A percentile compares a stretch with the other conserved stretches of the same genome.
phyloP scores from a whole-genome alignment of 768 basidiomycete genomes.

The Pleurotus tuoliensis region DNA sequence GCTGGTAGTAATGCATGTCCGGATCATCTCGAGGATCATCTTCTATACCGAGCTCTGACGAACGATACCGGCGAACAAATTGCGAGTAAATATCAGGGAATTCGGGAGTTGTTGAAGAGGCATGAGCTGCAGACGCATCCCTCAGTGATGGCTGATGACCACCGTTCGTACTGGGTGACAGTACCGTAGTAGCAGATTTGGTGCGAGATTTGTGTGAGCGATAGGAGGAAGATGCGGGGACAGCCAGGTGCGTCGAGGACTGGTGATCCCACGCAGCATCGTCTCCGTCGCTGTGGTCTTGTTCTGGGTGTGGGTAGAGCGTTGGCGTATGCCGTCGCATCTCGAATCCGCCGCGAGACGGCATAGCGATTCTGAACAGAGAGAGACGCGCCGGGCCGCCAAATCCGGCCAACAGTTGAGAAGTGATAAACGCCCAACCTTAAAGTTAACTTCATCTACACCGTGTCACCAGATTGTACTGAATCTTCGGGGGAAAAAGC shows the following conservation, averaged over 20 bases:
- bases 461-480: not conserved
- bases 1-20: constrained; percentile 79
- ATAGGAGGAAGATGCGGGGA: constrained; percentile 23
- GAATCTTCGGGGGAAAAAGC: not conserved
- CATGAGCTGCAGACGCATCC: not conserved
- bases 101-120: constrained; percentile 13
- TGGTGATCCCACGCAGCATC: constrained; percentile 41
- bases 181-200: not conserved
- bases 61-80: constrained; percentile 74
- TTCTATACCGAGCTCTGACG: constrained; percentile 49
- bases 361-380: not conserved
- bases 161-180: not conserved
- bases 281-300: constrained; percentile 45
- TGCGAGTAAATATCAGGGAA: constrained; percentile 71
- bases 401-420: not conserved
- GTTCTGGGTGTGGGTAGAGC: constrained; percentile 59
- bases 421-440: constrained; percentile 1
- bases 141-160: not conserved
- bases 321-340: constrained; percentile 64
- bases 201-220: constrained; percentile 6
- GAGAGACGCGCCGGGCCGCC: not conserved
- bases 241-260: constrained; percentile 29
- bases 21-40: constrained; percentile 77
- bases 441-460: not conserved
- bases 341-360: constrained; percentile 11